Base-by-base conservation (phyloP, 2,329 filamentous ascomycete genomes). In the Xylaria sp. region DNA sequence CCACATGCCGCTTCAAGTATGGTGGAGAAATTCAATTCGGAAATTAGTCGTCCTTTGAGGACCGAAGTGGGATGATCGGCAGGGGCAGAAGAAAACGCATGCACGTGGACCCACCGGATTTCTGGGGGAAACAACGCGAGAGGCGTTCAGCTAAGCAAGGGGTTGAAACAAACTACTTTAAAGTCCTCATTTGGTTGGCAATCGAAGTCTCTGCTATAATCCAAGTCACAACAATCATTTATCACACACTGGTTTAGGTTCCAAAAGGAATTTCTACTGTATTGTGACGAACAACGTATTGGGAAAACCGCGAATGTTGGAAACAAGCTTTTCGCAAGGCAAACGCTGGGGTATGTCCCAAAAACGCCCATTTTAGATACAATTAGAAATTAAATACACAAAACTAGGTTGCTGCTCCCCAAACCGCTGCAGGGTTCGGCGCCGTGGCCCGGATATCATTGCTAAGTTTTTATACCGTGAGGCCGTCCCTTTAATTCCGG, bases 351-450 rank as follows among this genome's bases (percentile, higher is more conserved):
- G 28, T 64, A 57, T 64, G 46, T n/a, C 59, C 57, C 46, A 36
- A 57, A 52, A 51, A 55, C 54, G 61, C 61, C 51, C 28, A 28
- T 48, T 64, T 61, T 68, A 66, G 20, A 60, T 72, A 72, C 70
- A 72, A 71, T 71, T 72, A 72, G 60, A 72, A 70, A 69, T 65
- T 71, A 71, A 70, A 68, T 72, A 72, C 70, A 69, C 58, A 69
- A 60, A 57, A 43, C 15, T 62, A 36, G 66, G 59, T 64, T 62
- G n/a, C 56, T 31, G 41, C 18, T 23, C 55, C 60, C 23, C 28
- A 61, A 64, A 56, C 66, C 66, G 43, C 55, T 25, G 28, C 52
- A 20, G n/a, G 39, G 10, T 48, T 31, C n/a, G 25, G 36, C 54
- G 49, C 51, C 51, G 15, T 43, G 48, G 54, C 67, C 55, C 59